Base-by-base conservation (phyloP, 768 basidiomycete species). In the Lentinula aciculospora region DNA sequence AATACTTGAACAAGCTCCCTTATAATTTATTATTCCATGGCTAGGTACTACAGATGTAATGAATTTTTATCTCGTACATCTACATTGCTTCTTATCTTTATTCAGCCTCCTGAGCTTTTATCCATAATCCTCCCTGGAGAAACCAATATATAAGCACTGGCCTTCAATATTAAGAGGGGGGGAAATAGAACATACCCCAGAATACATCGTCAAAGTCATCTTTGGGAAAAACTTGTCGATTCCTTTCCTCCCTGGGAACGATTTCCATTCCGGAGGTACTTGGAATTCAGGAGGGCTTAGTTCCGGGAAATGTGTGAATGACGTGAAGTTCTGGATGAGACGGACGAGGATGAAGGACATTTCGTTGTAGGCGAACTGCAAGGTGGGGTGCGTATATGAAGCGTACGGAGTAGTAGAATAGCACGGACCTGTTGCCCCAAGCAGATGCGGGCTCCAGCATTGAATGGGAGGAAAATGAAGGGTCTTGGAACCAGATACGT, bases 391-490 rank as follows among this genome's bases (percentile, higher is more conserved):
- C 17, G 21, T 19, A 39, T 2, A 47, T 65, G 63, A 57, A 68
- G 64, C 25, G 65, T n/a, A n/a, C n/a, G n/a, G n/a, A n/a, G n/a
- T n/a, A n/a, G n/a, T n/a, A 10, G 55, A 19, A 49, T 53, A 40
- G 19, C n/a, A 58, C 60, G 32, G 47, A 78, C 82, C 70, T 83
- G 81, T 71, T 85, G 83, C 4, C 83, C 47, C 17, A 57, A 39
- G 34, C 58, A 60, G n/a, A 64, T 60, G 12, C 61, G 40, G 3
- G 56, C 47, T 28, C 54, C 51, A 28, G 54, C 51, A 25, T 60
- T 73, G 65, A 15, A 71, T 15, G 83, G 84, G 3, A 88, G 74
- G 72, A 89, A 90, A 58, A 87, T 85, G 71, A 84, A 87, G 0
- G 84, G 79, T 61, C 86, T 85, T 36, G 80, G 76, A 28, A 79